These are phyloP conservation scores for Hypoxylon rickii DNA, from an alignment of 495 filamentous ascomycete species.

Conservation along the genomic window DNA sequence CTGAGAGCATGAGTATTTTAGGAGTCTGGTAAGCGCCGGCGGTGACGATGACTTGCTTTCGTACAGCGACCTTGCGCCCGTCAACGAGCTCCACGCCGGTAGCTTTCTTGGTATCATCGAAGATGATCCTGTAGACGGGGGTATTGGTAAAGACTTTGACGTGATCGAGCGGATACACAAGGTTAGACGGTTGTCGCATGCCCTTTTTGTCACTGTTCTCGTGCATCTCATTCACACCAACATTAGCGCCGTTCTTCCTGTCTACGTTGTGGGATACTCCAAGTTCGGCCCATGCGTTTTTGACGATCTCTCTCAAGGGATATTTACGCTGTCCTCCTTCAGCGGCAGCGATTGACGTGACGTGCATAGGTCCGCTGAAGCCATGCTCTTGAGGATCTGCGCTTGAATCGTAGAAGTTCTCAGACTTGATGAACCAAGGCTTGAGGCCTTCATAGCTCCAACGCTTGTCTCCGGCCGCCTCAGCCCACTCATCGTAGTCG, in stretches of 20 bases:
- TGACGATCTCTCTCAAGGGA: slow-evolving; percentile 35
- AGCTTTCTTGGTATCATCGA: slow-evolving; percentile 33
- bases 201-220: slow-evolving; percentile 46
- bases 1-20: slow-evolving; percentile 24
- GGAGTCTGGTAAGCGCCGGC: slow-evolving; percentile 22
- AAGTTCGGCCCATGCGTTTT: slow-evolving; percentile 29
- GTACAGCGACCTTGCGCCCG: slow-evolving; percentile 28
- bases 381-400: slow-evolving; percentile 32
- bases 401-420: slow-evolving; percentile 18
- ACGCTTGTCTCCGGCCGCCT: slow-evolving; percentile 36
- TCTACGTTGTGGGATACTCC: slow-evolving; percentile 36
- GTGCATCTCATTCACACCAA: slow-evolving; percentile 37
- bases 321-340: slow-evolving; percentile 37
- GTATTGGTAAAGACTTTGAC: slow-evolving; percentile 40
- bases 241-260: slow-evolving; percentile 34
- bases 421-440: slow-evolving; percentile 39
- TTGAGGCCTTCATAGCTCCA: slow-evolving; percentile 47
- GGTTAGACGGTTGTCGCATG: slow-evolving; percentile 40
- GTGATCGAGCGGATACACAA: slow-evolving; percentile 37
- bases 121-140: slow-evolving; percentile 30
- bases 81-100: slow-evolving; percentile 35
- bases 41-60: slow-evolving; percentile 23
- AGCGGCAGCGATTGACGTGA: slow-evolving; percentile 16
- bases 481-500: slow-evolving; percentile 50
- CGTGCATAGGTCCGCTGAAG: slow-evolving; percentile 39